These are phyloP conservation scores for Geotrichum candidum DNA, from an alignment of 1,139 yeast genomes.

Conservation along the genomic window DNA sequence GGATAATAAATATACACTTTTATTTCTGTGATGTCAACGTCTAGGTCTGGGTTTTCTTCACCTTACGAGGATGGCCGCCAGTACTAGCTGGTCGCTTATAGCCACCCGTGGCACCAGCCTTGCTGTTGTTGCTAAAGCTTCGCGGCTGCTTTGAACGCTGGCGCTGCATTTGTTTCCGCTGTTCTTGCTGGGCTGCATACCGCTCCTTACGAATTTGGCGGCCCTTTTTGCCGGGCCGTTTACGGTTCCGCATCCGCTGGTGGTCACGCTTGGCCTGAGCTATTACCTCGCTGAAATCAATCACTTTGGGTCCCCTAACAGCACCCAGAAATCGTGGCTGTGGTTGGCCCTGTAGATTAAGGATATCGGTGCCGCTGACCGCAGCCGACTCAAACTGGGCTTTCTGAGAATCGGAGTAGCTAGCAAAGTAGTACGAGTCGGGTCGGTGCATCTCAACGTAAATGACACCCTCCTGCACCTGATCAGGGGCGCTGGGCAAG, in stretches of 20 bases:
- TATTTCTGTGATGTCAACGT: not conserved
- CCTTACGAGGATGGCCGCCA: not conserved
- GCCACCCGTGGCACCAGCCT: not conserved
- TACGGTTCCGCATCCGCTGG: slow-evolving; percentile 17
- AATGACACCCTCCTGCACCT: slow-evolving; percentile 11
- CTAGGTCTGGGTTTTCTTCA: not conserved
- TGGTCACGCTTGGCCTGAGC: slow-evolving; percentile 22
- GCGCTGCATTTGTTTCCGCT: slow-evolving; percentile 14
- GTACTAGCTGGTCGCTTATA: not conserved
- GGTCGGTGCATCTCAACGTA: slow-evolving; percentile 18
- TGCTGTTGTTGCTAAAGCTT: not conserved
- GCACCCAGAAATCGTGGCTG: slow-evolving; percentile 20
- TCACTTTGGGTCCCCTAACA: slow-evolving; percentile 24
- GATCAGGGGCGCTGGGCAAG: slow-evolving; percentile 20
- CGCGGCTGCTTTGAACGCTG: slow-evolving; percentile 12
- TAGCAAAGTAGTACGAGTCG: slow-evolving; percentile 19
- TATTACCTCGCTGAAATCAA: slow-evolving; percentile 27
- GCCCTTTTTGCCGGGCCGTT: slow-evolving; percentile 33
- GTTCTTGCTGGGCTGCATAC: slow-evolving; percentile 5
- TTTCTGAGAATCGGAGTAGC: slow-evolving; percentile 4
- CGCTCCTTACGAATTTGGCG: slow-evolving; percentile 21
- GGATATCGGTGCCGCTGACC: slow-evolving; percentile 24
- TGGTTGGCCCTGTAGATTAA: slow-evolving; percentile 11
- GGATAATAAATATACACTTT: not conserved
- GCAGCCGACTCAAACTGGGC: slow-evolving; percentile 21